These are phyloP conservation scores for Colletotrichum sp. DNA, from an alignment of 2,329 filamentous ascomycete species.

Conservation along the genomic window DNA sequence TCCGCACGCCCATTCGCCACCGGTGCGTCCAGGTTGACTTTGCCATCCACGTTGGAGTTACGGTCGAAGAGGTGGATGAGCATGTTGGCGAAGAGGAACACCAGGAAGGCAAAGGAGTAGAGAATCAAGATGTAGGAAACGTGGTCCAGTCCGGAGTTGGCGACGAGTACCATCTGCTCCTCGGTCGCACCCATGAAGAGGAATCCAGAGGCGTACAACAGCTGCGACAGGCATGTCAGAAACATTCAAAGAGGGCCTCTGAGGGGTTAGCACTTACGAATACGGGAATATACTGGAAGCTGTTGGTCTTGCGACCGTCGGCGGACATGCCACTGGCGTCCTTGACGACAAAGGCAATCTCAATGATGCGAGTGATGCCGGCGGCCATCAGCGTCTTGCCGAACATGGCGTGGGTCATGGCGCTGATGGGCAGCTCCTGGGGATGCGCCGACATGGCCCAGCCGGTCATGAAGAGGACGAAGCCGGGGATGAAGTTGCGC, in stretches of 20 bases:
- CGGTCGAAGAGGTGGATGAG: conserved; percentile 85
- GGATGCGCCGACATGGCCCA: conserved; percentile 96
- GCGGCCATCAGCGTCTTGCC: conserved; percentile 95
- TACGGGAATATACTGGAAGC: conserved; percentile 60
- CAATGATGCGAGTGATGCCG: conserved; percentile 83
- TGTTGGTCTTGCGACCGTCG: conserved; percentile 72
- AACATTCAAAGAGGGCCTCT: background rate
- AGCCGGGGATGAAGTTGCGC: conserved; percentile 89
- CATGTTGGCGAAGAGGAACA: conserved; percentile 91
- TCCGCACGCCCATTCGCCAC: conserved; percentile 40
- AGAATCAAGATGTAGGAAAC: conserved; percentile 92
- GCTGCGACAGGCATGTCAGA: conserved; percentile 47
- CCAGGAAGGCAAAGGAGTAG: conserved; percentile 85
- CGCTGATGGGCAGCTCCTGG: conserved; percentile 82
- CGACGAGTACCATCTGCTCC: conserved; percentile 87
- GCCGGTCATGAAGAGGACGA: conserved; percentile 90
- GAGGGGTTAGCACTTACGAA: conserved; percentile 52
- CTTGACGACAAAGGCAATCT: conserved; percentile 85
- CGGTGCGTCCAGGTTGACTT: conserved; percentile 38
- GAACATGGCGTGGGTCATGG: conserved; percentile 87
- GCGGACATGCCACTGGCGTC: conserved; percentile 70
- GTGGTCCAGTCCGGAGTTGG: conserved; percentile 78
- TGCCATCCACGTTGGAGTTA: conserved; percentile 41
- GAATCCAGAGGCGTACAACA: conserved; percentile 91
- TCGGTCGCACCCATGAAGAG: conserved; percentile 98